A percentile compares a stretch with the other conserved stretches of the same genome.
These are phyloP conservation scores for Phytopythium montanum DNA, from an alignment of 352 stramenopile genomes.

Conservation along the genomic window DNA sequence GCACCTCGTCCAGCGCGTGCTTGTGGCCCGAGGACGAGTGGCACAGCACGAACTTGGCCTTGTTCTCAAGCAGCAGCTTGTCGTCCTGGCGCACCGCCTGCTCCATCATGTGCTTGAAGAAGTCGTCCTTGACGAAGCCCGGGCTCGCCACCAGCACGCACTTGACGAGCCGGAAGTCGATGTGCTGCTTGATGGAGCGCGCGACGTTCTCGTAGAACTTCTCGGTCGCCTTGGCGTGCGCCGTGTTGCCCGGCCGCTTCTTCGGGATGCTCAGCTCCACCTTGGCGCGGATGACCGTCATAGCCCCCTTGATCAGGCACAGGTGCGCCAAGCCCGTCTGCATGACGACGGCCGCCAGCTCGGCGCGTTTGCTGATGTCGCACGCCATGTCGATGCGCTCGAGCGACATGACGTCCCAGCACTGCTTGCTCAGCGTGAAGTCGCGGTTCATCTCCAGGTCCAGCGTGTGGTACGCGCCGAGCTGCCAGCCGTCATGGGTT, in stretches of 20 bases:
- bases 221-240: conserved; percentile 91
- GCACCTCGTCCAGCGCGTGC: conserved; percentile 96
- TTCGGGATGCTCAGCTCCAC: conserved; percentile 97
- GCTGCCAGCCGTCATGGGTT: conserved; percentile 25
- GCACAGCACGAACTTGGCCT: conserved; percentile 95
- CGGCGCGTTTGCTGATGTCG: conserved; percentile 92
- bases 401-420: conserved; percentile 97
- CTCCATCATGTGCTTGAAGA: conserved; percentile 94
- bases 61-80: conserved; percentile 95
- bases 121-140: conserved; percentile 98
- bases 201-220: conserved; percentile 98
- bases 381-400: conserved; percentile 95
- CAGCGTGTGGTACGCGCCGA: conserved; percentile 97
- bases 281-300: conserved; percentile 94
- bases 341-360: conserved; percentile 97
- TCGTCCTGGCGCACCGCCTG: conserved; percentile 92
- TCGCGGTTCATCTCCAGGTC: conserved; percentile 96
- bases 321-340: conserved; percentile 94
- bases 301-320: conserved; percentile 96
- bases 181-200: conserved; percentile 92
- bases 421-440: conserved; percentile 95
- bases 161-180: conserved; percentile 97
- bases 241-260: conserved; percentile 93
- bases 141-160: conserved; percentile 94
- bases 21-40: conserved; percentile 96